Conservation (phyloP, 306 rosid species). For the Vigna trinervia region DNA sequence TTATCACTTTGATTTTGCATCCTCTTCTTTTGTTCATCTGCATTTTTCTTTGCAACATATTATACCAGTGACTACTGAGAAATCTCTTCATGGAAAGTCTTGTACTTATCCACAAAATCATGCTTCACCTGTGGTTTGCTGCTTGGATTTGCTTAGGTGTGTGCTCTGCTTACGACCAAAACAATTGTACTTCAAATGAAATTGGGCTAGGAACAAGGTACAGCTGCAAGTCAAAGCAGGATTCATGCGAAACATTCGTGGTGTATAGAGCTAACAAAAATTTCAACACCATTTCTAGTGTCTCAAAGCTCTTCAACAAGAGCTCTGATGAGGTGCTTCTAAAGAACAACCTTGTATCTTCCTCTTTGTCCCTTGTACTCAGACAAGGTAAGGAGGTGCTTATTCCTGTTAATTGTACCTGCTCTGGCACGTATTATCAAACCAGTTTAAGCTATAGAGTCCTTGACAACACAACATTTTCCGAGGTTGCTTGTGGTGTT, state of each 20-base stretch:
- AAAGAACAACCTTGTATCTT: constrained; percentile 51
- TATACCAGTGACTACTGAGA: background rate
- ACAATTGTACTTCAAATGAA: constrained; percentile 45
- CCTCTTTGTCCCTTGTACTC: constrained; percentile 47
- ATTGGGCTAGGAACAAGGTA: constrained; percentile 54
- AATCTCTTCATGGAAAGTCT: background rate
- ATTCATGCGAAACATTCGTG: constrained; percentile 64
- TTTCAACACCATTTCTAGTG: constrained; percentile 49
- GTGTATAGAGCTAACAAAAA: constrained; percentile 61
- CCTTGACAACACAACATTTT: constrained; percentile 38
- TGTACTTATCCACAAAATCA: constrained; percentile 22
- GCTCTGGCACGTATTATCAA: constrained; percentile 56
- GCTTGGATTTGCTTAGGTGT: constrained; percentile 46
- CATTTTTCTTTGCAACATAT: background rate
- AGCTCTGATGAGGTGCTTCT: constrained; percentile 40
- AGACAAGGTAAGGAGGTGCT: constrained; percentile 63
- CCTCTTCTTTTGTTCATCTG: constrained; percentile 7
- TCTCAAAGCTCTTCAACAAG: constrained; percentile 53
- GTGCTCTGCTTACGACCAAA: constrained; percentile 54
- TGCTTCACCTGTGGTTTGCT: constrained; percentile 53
- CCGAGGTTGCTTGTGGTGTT: constrained; percentile 59
- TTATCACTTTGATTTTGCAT: constrained; percentile 28
- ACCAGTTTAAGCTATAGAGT: constrained; percentile 51
- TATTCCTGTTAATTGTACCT: constrained; percentile 60
- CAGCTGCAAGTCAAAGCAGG: constrained; percentile 52